Base-by-base conservation (phyloP, 148 eudicot species). In the Diospyros lotus region DNA sequence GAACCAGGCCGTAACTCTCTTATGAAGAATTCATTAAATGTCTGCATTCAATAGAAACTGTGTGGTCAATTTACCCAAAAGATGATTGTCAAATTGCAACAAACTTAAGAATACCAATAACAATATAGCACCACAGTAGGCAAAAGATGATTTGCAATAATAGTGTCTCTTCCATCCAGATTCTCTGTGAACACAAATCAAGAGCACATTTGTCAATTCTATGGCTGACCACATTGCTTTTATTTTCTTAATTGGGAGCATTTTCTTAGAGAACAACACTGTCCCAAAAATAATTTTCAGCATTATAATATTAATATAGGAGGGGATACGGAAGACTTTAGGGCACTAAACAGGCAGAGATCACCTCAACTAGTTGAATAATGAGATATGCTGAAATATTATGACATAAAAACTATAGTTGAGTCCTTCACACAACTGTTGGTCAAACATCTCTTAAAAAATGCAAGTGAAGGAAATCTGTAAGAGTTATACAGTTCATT, bases 21-120 rank as follows among this genome's bases (percentile, higher is more conserved):
- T 70, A 90, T 88, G 72, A 95, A 95, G 74, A 95, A 95, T 66
- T 95, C 97, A 77, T 95, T 95, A 77, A 95, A 95, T 40, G 98
- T 95, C 98, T 95, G 93, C 89, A 86, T 51, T 56, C 53, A n/a
- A 76, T 39, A 45, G 71, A 64, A 69, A 18, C 12, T 42, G 58
- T 39, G 7, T 28, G 56, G 6, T 77, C 4, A 59, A 48, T 18
- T 68, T 38, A 72, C 48, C 50, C 43, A 53, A 7, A 28, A 42
- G 66, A 17, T 13, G 39, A 38, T 46, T 6, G 52, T 48, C 41
- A n/a, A 9, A 14, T 61, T 64, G 17, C 15, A 65, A 69, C 58
- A 28, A 38, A 43, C 67, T 64, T 64, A 9, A 70, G 43, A 28
- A 71, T 52, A 17, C 28, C 66, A 50, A 39, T 28, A 68, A 50